Evolutionary conservation across 352 stramenopile species (phyloP), one percentile per base, ranked within the genome.

Genomic region (Phytophthora hybrid): DNA sequence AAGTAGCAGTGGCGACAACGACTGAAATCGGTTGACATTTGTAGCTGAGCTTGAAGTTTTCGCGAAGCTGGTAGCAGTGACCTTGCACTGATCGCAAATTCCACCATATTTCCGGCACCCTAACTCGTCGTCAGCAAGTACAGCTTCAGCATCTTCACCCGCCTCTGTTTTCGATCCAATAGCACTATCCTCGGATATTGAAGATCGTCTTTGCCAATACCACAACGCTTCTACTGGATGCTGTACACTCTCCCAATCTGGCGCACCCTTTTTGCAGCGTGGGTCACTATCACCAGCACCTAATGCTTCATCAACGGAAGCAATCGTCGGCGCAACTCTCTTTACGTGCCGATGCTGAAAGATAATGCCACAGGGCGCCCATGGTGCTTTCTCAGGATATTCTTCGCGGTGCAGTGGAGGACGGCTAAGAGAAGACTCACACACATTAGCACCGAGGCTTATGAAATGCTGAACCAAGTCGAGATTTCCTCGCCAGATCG

Each of bases 341-440:
- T 59, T 7, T 37, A 41, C 47, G 16, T 23, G 34, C 37, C 23
- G 31, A 29, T 26, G 70, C 41, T 84, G 77, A 46, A 81, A 80
- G 5, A 80, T 21, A n/a, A 72, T 62, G 4, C 71, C 77, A 56
- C 84, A 92, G 0, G 82, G 82, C 8, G 82, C 82, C 84, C 84
- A 92, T 4, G 44, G 0, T 0, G 82, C 79, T 66, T 83, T 85
- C 1, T 57, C 29, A 1, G 41, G 41, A 19, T 29, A n/a, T 3
- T 73, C 8, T 63, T 57, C 44, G 29, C 21, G 7, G 2, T 47
- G 29, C 8, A 46, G 13, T 46, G 16, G 16, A 4, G 23, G 13
- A 26, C 3, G 11, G 49, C 21, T 53, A 18, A 0, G 10, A 18
- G 52, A 55, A 47, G 32, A 21, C 13, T 4, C 64, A 47, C 81